Base-by-base conservation (phyloP, 768 basidiomycete genomes). In the Mrakia frigida region DNA sequence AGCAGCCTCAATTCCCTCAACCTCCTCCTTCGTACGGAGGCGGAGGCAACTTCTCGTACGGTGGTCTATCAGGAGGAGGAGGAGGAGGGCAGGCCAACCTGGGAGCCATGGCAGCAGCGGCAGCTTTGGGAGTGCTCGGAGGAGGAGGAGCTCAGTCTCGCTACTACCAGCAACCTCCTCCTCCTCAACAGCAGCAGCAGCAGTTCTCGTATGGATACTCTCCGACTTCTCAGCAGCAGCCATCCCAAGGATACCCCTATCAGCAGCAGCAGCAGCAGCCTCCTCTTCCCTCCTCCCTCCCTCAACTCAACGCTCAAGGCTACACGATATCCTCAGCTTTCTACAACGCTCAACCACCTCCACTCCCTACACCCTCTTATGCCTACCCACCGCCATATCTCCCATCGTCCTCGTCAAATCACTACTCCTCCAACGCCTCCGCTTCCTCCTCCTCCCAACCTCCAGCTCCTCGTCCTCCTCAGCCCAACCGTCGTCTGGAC, bases 61-160 rank as follows among this genome's bases (percentile, higher is more conserved):
- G 65, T 11, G 65, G 65, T 18, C 65, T 68, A 13, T 25, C 65
- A 18, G 9, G 21, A 11, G 35, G 63, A 37, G 16, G 63, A 37
- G 16, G 33, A 35, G 63, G 63, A 31, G 18, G n/a, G 13, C 50
- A 50, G 5, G 46, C 16, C 50, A 53, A 59, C 35, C 9, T 72
- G 18, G 70, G 70, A 28, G 70, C 52, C 25, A 28, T 56, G 50
- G 70, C 70, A 11, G 70, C 70, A 3, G 50, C 70, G 1, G 70
- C 70, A 16, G 70, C 70, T 56, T 28, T 72, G 25, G 70, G 70
- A 11, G 70, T 50, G 1, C 25, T 72, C 6, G 70, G 50, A 23
- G 52, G 70, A 33, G 70, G 50, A 23, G 52, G 70, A 33, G 41
- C 69, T 43, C 37, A 43, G 6, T 14, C 50, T 28, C 28, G 33